phyloP scores from a whole-genome alignment of 139 green algal species.

The Volvox africanus region DNA sequence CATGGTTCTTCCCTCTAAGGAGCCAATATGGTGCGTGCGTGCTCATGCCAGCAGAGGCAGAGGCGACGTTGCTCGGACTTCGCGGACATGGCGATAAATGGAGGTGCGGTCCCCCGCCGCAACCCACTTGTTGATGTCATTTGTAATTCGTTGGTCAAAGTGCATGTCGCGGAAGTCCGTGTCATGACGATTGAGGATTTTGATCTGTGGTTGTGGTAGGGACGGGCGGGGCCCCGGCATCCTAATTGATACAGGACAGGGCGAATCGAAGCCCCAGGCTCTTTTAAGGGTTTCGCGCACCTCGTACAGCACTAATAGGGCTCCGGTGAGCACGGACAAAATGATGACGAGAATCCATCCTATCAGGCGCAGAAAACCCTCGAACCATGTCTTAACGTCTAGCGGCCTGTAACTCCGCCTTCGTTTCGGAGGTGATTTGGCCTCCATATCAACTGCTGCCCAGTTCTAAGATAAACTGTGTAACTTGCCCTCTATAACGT shows the following conservation, averaged over 20 bases:
- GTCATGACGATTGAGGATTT: conserved; percentile 18
- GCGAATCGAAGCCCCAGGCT: too few relatives aligned
- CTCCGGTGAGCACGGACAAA: background rate
- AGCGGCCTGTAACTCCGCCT: conserved; percentile 33
- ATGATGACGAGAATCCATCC: conserved; percentile 47
- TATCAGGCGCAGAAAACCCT: conserved; percentile 25
- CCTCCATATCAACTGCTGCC: background rate
- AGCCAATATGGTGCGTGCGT: too few relatives aligned
- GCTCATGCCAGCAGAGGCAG: too few relatives aligned
- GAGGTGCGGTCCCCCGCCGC: too few relatives aligned
- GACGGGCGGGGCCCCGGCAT: too few relatives aligned
- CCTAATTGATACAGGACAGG: too few relatives aligned
- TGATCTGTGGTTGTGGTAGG: background rate
- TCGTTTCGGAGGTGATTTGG: background rate
- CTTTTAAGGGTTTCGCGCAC: background rate
- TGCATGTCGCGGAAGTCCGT: conserved; percentile 24
- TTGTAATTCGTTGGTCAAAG: conserved; percentile 45
- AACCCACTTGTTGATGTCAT: conserved; percentile 22
- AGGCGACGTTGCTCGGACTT: too few relatives aligned
- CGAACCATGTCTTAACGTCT: conserved; percentile 27
- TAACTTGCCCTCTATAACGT: too few relatives aligned
- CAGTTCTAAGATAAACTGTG: too few relatives aligned
- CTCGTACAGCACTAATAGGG: background rate
- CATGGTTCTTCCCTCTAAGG: too few relatives aligned
- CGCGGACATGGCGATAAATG: too few relatives aligned